A percentile compares a stretch with the other conserved stretches of the same genome.
These are phyloP conservation scores for Lagerstroemia speciosa DNA, from an alignment of 345 rosid genomes.

Conservation along the genomic window DNA sequence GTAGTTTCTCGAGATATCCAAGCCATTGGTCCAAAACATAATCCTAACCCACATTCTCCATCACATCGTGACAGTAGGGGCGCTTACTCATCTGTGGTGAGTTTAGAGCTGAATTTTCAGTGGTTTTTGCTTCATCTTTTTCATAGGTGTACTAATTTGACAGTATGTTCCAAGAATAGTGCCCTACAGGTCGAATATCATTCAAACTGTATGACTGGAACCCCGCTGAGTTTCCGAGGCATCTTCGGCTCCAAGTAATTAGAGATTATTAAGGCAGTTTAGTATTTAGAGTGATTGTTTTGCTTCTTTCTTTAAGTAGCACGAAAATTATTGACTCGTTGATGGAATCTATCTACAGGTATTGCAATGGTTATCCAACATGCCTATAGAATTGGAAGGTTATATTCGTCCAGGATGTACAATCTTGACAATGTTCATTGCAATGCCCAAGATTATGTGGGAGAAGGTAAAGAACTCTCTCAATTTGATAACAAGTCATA, in stretches of 20 bases:
- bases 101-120: slow-evolving; percentile 20
- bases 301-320: slow-evolving; percentile 11
- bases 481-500: background rate
- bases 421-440: slow-evolving; percentile 72
- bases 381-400: slow-evolving; percentile 97
- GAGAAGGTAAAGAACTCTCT: slow-evolving; percentile 38
- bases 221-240: slow-evolving; percentile 97
- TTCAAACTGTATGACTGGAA: slow-evolving; percentile 99
- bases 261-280: slow-evolving; percentile 52
- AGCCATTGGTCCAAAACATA: slow-evolving; percentile 41
- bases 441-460: slow-evolving; percentile 93
- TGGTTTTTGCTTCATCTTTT: slow-evolving; percentile 4
- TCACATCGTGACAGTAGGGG: slow-evolving; percentile 51
- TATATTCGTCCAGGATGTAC: slow-evolving; percentile 97
- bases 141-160: slow-evolving; percentile 13
- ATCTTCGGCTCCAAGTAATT: slow-evolving; percentile 98
- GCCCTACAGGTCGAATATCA: slow-evolving; percentile 96
- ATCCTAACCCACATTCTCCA: slow-evolving; percentile 54
- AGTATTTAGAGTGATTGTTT: slow-evolving; percentile 32
- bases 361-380: slow-evolving; percentile 87
- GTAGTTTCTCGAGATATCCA: slow-evolving; percentile 46
- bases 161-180: slow-evolving; percentile 36
- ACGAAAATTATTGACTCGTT: slow-evolving; percentile 21
- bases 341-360: slow-evolving; percentile 43
- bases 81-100: slow-evolving; percentile 70